Base-by-base conservation (phyloP, 306 rosid species). In the Inga leiocalycina region DNA sequence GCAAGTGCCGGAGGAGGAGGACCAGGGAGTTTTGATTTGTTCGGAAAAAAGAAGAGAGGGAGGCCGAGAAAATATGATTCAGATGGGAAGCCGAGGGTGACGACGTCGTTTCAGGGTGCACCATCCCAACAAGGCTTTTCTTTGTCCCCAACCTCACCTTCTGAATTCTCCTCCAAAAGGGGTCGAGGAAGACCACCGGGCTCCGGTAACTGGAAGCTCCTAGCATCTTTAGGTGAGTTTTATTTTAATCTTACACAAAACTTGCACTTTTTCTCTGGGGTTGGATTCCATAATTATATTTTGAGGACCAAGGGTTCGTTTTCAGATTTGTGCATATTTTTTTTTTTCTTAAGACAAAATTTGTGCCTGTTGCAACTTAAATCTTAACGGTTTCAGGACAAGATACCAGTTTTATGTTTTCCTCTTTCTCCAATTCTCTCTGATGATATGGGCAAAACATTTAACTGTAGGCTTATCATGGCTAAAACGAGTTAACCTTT, bases 11-110 rank as follows among this genome's bases (percentile, higher is more conserved):
- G 41, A 30, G 84, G 71, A 14, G 77, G 85, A n/a, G 84, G 81
- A 3, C 79, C 16, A 37, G 70, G 80, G 20, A 78, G 89, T 45
- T 85, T 82, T 12, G 96, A 91, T 67, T 86, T 86, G 87, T 80
- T 80, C 14, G 97, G 88, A 75, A 91, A 88, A 70, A 95, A 93
- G 91, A 95, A 91, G 71, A 90, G 97, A 84, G 98, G 97, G 54
- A 90, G 95, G 78, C 97, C 97, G 0, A 93, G 97, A 80, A 93
- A 95, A 83, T 93, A 95, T 66, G 97, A 93, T 14, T 76, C 94
- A 24, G 92, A 90, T 35, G 93, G 97, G 82, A 94, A 91, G 83
- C 79, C 90, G 67, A 88, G 86, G 24, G 2, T 73, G 54, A 66
- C 79, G 54, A 71, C 75, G 37, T 44, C 75, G 27, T 87, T 85